Base-by-base conservation (phyloP, 2,329 filamentous ascomycete species). In the Xylariaceae sp. region DNA sequence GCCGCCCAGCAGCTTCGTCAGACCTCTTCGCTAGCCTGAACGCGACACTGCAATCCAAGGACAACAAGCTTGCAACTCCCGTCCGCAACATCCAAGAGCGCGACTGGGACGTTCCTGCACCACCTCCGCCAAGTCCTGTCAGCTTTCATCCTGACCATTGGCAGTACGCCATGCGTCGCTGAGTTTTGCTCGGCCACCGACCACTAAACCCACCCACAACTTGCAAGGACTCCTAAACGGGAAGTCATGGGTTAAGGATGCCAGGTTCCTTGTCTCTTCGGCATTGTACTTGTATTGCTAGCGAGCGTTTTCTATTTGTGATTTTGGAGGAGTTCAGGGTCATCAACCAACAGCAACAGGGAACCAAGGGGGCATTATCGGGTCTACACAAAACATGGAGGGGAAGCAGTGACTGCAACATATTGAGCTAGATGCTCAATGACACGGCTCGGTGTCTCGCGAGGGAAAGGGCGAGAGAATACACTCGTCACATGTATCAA, bases 31-130 rank as follows among this genome's bases (percentile, higher is more conserved):
- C 71, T 53, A 77, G 71, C 61, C 67, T n/a, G 55, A 76, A 70
- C 57, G 74, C 73, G 27, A 75, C 73, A 32, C 67, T 80, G 36
- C 59, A 67, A 35, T 68, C 70, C 47, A 70, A 70, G 54, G 62
- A 67, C 49, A 63, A 61, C 55, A 60, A 66, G 43, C 64, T 70
- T 16, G 60, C 67, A 48, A 70, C 72, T 3, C 75, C 76, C 1
- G 67, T 72, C 50, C 75, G 72, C 53, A 67, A 69, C 53, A 77
- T 79, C 55, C 70, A 70, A 52, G 75, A 80, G 56, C 68, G 77
- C 47, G 80, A 83, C 64, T 84, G 82, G 67, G 71, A 73, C 23
- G 79, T 83, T 17, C 81, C 81, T n/a, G 79, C 80, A 12, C 77
- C 81, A 33, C 81, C 81, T 11, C 81, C 81, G 17, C 79, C 81